These are phyloP conservation scores for Phytophthora cajani DNA, from an alignment of 352 stramenopile genomes.

Conservation along the genomic window DNA sequence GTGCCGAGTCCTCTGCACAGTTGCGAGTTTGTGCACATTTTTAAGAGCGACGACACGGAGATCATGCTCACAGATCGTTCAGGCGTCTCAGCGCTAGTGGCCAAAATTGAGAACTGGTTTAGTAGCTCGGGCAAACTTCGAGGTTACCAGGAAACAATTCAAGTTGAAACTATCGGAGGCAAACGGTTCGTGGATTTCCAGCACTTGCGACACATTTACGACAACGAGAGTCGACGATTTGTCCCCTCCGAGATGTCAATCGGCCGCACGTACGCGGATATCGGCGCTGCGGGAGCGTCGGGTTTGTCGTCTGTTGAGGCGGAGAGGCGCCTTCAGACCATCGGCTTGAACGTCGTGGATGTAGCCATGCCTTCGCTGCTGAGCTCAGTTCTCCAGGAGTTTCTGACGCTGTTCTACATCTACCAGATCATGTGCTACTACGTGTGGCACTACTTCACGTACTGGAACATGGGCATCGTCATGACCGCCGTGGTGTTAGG, in stretches of 20 bases:
- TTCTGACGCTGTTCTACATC: slow-evolving; percentile 57
- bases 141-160: slow-evolving; percentile 43
- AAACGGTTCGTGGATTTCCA: slow-evolving; percentile 48
- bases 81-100: slow-evolving; percentile 37
- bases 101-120: slow-evolving; percentile 36
- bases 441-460: slow-evolving; percentile 66
- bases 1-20: slow-evolving; percentile 25
- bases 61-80: slow-evolving; percentile 40
- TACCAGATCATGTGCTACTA: slow-evolving; percentile 70
- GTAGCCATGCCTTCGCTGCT: slow-evolving; percentile 48
- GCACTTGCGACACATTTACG: slow-evolving; percentile 55
- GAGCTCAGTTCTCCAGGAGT: slow-evolving; percentile 40
- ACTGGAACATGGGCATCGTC: slow-evolving; percentile 52
- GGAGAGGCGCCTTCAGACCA: slow-evolving; percentile 24
- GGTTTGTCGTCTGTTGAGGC: slow-evolving; percentile 26
- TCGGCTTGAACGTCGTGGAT: slow-evolving; percentile 46
- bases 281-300: slow-evolving; percentile 10
- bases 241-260: slow-evolving; percentile 36
- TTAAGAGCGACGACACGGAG: slow-evolving; percentile 39
- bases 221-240: slow-evolving; percentile 32
- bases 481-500: slow-evolving; percentile 47
- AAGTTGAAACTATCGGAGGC: slow-evolving; percentile 22
- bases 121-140: slow-evolving; percentile 19
- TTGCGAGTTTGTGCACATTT: slow-evolving; percentile 46
- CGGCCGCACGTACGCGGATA: slow-evolving; percentile 31